Evolutionary conservation across 2,329 filamentous ascomycete species (phyloP).

Genomic region (Diplodia corticola): DNA sequence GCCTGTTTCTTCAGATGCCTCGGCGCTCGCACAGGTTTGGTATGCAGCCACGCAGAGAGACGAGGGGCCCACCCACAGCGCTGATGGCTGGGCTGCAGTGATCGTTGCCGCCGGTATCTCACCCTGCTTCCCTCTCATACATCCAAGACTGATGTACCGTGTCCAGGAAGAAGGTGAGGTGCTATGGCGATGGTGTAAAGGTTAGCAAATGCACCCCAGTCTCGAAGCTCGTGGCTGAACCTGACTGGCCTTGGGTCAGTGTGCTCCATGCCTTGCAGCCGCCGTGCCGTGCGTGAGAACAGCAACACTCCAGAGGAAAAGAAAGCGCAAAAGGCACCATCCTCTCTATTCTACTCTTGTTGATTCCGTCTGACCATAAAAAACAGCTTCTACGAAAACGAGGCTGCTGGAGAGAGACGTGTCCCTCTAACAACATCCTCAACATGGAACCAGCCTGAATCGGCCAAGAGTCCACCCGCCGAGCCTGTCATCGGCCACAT

Average conservation of each 20-base stretch:
- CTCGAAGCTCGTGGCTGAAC: background rate
- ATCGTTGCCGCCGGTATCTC: background rate
- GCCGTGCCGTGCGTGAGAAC: background rate
- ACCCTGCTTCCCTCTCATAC: background rate
- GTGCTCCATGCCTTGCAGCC: background rate
- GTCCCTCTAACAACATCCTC: too few species aligned
- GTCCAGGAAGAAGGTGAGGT: background rate
- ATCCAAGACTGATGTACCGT: background rate
- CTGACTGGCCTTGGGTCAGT: too few species aligned
- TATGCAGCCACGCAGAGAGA: background rate
- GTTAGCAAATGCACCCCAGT: background rate
- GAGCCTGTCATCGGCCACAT: constrained; percentile 1
- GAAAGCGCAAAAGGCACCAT: background rate
- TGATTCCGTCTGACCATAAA: background rate
- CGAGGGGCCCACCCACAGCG: background rate
- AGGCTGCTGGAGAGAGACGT: background rate
- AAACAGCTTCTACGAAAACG: background rate
- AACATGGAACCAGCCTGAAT: background rate
- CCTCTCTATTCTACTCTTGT: background rate
- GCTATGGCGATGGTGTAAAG: background rate
- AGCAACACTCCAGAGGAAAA: background rate
- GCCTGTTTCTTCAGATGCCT: background rate
- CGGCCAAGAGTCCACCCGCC: background rate
- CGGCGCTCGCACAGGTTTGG: background rate
- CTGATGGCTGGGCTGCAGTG: background rate